Conservation (phyloP, 2,329 filamentous ascomycete genomes). For the Epichloe gansuensis region DNA sequence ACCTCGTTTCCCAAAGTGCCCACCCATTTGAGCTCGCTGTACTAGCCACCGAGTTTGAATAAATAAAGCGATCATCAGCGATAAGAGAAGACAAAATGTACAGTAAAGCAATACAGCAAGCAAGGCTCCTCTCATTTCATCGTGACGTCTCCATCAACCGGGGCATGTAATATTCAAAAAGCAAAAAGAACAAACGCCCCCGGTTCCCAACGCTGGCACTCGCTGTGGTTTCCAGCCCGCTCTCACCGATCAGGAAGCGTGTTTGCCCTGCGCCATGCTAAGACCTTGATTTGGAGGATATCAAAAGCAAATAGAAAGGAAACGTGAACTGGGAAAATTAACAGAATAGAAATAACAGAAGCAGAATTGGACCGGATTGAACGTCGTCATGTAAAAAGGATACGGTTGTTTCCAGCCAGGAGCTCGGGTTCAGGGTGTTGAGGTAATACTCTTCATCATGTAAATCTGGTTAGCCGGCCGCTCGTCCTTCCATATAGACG, state of each 20-base stretch:
- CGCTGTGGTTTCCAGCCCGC: slow-evolving; percentile 17
- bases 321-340: too few species aligned
- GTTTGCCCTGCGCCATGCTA: slow-evolving; percentile 16
- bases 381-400: too few species aligned
- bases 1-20: too few species aligned
- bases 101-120: neutral
- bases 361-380: neutral
- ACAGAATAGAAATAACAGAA: neutral
- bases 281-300: neutral
- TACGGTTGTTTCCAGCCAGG: too few species aligned
- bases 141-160: neutral
- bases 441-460: too few species aligned
- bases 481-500: neutral
- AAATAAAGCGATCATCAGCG: too few species aligned
- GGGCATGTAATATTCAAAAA: neutral
- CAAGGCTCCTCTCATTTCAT: neutral
- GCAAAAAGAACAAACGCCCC: neutral
- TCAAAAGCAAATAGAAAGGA: too few species aligned
- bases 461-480: too few species aligned
- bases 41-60: too few species aligned
- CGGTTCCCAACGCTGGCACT: slow-evolving; percentile 5
- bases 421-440: neutral
- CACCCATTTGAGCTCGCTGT: too few species aligned
- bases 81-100: neutral
- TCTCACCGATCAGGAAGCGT: slow-evolving; percentile 25